Evolutionary conservation across 78 protist species (phyloP).

Genomic region (Guillardia theta): DNA sequence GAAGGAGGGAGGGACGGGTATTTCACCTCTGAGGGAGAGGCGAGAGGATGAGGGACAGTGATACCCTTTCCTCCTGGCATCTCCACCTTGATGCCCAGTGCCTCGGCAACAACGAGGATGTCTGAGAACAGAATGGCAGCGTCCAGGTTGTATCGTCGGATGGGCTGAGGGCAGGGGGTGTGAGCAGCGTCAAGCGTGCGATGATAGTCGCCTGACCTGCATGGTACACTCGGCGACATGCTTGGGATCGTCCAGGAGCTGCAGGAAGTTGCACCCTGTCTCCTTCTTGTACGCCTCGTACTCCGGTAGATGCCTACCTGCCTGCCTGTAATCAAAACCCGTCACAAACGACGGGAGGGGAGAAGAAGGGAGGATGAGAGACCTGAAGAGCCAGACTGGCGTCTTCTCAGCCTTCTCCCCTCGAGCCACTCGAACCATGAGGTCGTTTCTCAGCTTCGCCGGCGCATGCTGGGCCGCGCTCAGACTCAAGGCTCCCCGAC

Average conservation of each 20-base stretch:
- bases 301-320: conserved; percentile 43
- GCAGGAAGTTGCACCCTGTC: conserved; percentile 38
- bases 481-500: too few species aligned
- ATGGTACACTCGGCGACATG: conserved; percentile 54
- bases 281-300: conserved; percentile 21
- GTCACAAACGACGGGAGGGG: not conserved
- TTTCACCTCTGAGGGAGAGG: not conserved
- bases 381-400: conserved; percentile 17
- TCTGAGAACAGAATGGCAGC: conserved; percentile 59
- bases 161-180: not conserved
- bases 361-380: not conserved
- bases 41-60: not conserved
- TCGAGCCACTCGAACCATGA: conserved; percentile 1
- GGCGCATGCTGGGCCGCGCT: too few species aligned
- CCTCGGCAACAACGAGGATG: conserved; percentile 50
- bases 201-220: too few species aligned
- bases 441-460: not conserved
- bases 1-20: not conserved
- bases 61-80: not conserved
- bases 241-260: conserved; percentile 35
- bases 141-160: conserved; percentile 50
- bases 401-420: not conserved
- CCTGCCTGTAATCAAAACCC: not conserved
- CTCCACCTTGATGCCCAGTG: not conserved
- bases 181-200: not conserved